Percentiles rank a stretch among this genome's conserved stretches.
Evolutionary conservation across 305 asterid genomes (phyloP).

Genomic region (Fraxinus angustifolia): DNA sequence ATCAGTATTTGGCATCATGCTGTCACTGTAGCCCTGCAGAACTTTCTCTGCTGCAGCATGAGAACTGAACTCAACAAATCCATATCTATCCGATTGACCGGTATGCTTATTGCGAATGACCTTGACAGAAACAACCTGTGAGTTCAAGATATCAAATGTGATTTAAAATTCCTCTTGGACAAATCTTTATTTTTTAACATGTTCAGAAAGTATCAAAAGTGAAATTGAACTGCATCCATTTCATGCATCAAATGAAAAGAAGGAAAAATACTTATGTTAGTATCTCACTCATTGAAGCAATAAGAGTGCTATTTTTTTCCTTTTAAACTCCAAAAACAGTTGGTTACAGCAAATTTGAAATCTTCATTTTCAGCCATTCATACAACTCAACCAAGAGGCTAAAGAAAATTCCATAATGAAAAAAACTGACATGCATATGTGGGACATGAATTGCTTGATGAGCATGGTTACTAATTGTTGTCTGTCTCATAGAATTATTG

Average conservation of each 20-base stretch:
- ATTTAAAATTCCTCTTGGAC: constrained; percentile 1
- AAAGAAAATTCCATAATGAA: background rate
- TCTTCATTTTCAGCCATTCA: background rate
- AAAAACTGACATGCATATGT: background rate
- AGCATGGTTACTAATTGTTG: background rate
- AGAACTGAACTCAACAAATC: constrained; percentile 78
- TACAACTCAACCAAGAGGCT: background rate
- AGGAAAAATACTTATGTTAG: background rate
- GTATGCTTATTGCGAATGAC: constrained; percentile 95
- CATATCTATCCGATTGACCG: constrained; percentile 91
- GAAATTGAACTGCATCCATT: background rate
- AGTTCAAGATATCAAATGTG: background rate
- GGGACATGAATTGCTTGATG: background rate
- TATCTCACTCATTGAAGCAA: background rate
- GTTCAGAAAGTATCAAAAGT: background rate
- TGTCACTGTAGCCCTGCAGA: constrained; percentile 65
- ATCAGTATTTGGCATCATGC: constrained; percentile 78
- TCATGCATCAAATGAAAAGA: background rate
- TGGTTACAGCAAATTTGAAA: background rate
- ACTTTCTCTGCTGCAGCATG: constrained; percentile 82
- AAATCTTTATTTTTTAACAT: background rate
- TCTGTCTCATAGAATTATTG: background rate
- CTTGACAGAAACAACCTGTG: constrained; percentile 75
- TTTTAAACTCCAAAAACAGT: background rate
- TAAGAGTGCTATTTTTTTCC: background rate